These are phyloP conservation scores for Debaryomyces prosopidis DNA, from an alignment of 805 yeast genomes.

Conservation along the genomic window DNA sequence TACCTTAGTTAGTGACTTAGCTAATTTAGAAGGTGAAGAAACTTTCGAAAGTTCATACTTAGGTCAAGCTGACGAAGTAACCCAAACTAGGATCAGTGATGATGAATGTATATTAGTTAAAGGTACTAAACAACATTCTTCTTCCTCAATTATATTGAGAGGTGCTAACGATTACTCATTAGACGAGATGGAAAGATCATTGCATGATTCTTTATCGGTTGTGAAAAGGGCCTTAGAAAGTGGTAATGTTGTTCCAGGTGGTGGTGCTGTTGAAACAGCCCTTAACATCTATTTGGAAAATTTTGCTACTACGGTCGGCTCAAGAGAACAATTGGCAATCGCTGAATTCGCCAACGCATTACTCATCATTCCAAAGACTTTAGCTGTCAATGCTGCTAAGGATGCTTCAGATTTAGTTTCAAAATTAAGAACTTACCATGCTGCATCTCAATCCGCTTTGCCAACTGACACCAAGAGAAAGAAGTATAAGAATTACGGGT, in stretches of 20 bases:
- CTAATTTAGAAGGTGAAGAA: constrained; percentile 95
- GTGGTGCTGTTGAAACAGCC: constrained; percentile 99
- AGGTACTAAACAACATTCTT: constrained; percentile 88
- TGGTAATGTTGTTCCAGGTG: constrained; percentile 96
- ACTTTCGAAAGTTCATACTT: constrained; percentile 80
- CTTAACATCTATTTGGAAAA: constrained; percentile 91
- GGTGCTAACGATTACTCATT: constrained; percentile 94
- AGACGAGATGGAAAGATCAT: constrained; percentile 98
- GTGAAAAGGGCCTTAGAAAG: constrained; percentile 95
- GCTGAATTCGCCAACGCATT: constrained; percentile 94
- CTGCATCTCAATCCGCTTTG: constrained; percentile 86
- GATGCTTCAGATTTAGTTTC: constrained; percentile 95
- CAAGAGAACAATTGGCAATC: constrained; percentile 96
- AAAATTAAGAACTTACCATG: constrained; percentile 92
- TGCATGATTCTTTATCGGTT: constrained; percentile 91
- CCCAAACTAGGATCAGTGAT: constrained; percentile 87
- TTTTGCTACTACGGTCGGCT: constrained; percentile 96
- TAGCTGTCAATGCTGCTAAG: constrained; percentile 96
- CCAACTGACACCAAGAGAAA: constrained; percentile 82
- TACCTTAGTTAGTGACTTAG: constrained; percentile 78
- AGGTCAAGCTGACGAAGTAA: constrained; percentile 89
- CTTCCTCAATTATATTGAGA: constrained; percentile 87
- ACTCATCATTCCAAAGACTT: constrained; percentile 90
- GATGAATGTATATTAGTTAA: constrained; percentile 94
- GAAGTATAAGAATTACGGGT: constrained; percentile 86